Percentiles rank a stretch among this genome's conserved stretches.
Conservation (phyloP, 371 early-diverging fungal species). For the Mucor racemosus region DNA sequence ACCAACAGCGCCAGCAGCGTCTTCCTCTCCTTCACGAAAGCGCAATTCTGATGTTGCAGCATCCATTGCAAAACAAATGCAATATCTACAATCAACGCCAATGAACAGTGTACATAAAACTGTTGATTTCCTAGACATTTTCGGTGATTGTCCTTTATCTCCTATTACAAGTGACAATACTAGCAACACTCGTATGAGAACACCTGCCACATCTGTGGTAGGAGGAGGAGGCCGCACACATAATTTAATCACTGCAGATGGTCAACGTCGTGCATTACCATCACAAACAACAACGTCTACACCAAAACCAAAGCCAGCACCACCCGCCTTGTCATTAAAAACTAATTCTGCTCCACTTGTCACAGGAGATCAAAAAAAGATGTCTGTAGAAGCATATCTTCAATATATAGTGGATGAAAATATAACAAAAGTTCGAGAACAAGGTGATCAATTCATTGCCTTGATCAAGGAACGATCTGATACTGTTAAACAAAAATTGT, state of each 20-base stretch:
- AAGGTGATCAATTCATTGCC: background rate
- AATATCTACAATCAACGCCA: slow-evolving; percentile 21
- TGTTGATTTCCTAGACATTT: slow-evolving; percentile 1
- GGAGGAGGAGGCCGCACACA: background rate
- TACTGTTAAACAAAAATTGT: background rate
- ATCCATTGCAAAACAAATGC: background rate
- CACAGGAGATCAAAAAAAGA: slow-evolving; percentile 13
- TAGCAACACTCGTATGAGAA: background rate
- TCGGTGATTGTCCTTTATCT: slow-evolving; percentile 14
- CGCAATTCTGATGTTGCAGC: background rate
- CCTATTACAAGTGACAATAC: background rate
- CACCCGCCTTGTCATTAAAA: background rate
- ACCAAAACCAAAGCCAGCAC: too few relatives aligned
- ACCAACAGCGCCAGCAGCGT: background rate
- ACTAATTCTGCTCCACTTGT: background rate
- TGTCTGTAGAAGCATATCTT: slow-evolving; percentile 10
- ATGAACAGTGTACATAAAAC: background rate
- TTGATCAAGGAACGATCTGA: background rate
- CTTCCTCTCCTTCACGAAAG: background rate
- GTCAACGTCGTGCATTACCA: background rate
- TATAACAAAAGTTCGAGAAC: background rate
- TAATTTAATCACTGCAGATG: background rate
- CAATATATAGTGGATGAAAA: slow-evolving; percentile 1
- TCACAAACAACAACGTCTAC: too few relatives aligned
- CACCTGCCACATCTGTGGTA: background rate